These are phyloP conservation scores for Ceratocystiopsis sp. DNA, from an alignment of 2,329 filamentous ascomycete species.

Conservation along the genomic window DNA sequence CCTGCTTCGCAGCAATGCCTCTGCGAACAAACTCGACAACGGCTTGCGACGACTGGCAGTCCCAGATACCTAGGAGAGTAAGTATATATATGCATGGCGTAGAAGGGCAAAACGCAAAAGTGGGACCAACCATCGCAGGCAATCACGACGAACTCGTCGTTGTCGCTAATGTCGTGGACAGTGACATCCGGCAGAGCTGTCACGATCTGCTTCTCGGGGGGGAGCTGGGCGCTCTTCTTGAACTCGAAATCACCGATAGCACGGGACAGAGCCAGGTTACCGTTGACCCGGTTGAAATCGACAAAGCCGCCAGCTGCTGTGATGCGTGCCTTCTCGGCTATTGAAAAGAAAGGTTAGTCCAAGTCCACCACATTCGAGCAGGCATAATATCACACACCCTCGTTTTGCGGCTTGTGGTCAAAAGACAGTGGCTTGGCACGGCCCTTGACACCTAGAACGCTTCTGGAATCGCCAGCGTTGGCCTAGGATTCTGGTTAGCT, in stretches of 20 bases:
- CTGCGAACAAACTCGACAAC: conserved; percentile 93
- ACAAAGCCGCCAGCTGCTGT: conserved; percentile 93
- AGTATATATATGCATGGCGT: conserved; percentile 2
- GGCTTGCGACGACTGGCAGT: conserved; percentile 95
- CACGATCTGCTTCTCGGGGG: conserved; percentile 97
- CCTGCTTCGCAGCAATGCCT: conserved; percentile 91
- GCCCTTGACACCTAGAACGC: conserved; percentile 89
- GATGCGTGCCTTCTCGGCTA: conserved; percentile 90
- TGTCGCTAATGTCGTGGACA: conserved; percentile 72
- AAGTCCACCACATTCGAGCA: too few species aligned
- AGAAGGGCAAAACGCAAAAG: neutral
- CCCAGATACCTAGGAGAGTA: conserved; percentile 69
- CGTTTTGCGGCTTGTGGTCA: conserved; percentile 97
- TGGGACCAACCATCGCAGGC: conserved; percentile 66
- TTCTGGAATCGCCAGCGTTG: conserved; percentile 91
- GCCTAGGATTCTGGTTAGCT: conserved; percentile 37
- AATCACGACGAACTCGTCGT: conserved; percentile 90
- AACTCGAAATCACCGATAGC: conserved; percentile 99
- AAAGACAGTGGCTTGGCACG: conserved; percentile 96
- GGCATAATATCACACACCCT: conserved; percentile 40
- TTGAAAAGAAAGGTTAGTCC: conserved; percentile 3
- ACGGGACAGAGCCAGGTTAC: conserved; percentile 88
- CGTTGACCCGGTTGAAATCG: conserved; percentile 95
- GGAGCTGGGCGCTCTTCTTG: conserved; percentile 94
- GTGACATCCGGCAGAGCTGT: conserved; percentile 93